Base-by-base conservation (phyloP, 2,329 filamentous ascomycete species). In the Aureobasidium sp. region DNA sequence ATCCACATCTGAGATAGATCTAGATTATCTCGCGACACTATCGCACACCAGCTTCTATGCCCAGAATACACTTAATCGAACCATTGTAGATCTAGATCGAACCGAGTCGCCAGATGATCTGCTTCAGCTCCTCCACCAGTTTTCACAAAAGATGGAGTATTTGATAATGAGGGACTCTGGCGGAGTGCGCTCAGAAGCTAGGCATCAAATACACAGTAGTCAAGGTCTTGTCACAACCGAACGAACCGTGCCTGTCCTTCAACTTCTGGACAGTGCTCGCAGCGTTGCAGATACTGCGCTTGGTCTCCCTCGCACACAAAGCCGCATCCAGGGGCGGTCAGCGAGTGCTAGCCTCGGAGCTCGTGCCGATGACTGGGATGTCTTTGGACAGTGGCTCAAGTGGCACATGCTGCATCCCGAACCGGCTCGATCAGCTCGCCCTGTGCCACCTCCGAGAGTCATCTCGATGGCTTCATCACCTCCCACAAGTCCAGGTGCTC, bases 121-220 rank as follows among this genome's bases (percentile, higher is more conserved):
- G 24, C 37, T 56, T 14, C 15, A 19, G n/a, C 37, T 42, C 1
- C 37, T 56, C 4, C 22, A 44, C 24, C 35, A 56, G 12, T 56
- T 56, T 24, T 56, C 52, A 37, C 52, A 44, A 56, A 56, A 44
- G 39, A 42, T 56, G 39, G 52, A 44, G 37, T 56, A 40, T 15
- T 15, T 56, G 8, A 56, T 33, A 7, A 56, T 56, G 52, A 56
- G 52, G n/a, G 37, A 56, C 11, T 44, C 39, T 14, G 17, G 49
- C 12, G 49, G 49, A 5, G 49, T 52, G 19, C 49, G 49, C 33
- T 11, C 49, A 17, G 19, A 5, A 14, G 15, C 35, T 12, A 35
- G 39, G 7, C 24, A 31, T 8, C 52, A 44, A 3, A 9, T n/a
- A 9, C 6, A 15, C 7, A 52, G 14, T 2, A 39, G 11, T 8